Conservation (phyloP, 768 basidiomycete species). For the Boletus rubroflammeus region DNA sequence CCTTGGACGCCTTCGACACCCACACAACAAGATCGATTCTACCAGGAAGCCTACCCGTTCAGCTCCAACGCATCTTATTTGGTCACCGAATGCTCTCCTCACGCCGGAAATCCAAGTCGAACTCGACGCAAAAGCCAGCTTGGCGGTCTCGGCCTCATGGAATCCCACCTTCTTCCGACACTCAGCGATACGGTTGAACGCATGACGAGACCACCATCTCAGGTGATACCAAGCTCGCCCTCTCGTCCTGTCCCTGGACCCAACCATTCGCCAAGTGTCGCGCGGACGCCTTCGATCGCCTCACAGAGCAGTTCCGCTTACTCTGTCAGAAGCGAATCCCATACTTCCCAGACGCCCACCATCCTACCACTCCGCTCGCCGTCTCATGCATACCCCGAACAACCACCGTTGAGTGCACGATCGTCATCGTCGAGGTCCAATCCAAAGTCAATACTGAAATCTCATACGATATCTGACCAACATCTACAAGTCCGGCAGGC, state of each 20-base stretch:
- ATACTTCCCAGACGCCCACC: background rate
- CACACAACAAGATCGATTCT: constrained; percentile 1
- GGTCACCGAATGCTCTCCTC: constrained; percentile 5
- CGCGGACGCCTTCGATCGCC: constrained; percentile 18
- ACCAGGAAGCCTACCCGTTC: constrained; percentile 6
- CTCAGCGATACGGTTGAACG: constrained; percentile 68
- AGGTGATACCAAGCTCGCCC: constrained; percentile 15
- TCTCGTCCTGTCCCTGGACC: background rate
- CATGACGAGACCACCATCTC: constrained; percentile 60
- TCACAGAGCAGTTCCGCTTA: constrained; percentile 17
- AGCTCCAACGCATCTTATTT: constrained; percentile 16
- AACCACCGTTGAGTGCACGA: constrained; percentile 10
- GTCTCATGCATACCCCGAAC: constrained; percentile 9
- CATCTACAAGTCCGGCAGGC: constrained; percentile 11
- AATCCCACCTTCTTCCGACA: constrained; percentile 64
- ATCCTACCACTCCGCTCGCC: constrained; percentile 8
- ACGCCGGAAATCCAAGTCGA: background rate
- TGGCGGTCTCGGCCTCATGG: constrained; percentile 54
- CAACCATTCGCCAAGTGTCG: constrained; percentile 3
- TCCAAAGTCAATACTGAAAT: constrained; percentile 33
- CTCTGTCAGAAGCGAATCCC: constrained; percentile 6
- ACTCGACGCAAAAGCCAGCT: constrained; percentile 39
- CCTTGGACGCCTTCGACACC: background rate
- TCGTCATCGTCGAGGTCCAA: constrained; percentile 27
- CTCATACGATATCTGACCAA: constrained; percentile 19